phyloP scores from a whole-genome alignment of 2,329 filamentous ascomycete genomes.

The Aspergillus terreus region DNA sequence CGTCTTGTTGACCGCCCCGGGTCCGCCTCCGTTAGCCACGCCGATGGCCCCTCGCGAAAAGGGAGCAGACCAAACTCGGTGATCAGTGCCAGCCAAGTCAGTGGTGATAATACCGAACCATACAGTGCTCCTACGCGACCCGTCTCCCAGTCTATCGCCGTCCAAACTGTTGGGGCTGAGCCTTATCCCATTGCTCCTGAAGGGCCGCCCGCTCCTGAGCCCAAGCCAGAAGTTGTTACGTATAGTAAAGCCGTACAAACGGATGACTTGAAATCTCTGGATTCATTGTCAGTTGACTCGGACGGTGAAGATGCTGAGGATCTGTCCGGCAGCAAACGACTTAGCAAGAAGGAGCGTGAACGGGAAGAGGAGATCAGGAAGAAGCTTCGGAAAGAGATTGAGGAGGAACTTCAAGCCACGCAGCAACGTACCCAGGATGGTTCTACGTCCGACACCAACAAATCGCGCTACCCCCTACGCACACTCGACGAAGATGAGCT shows the following conservation, averaged over 20 bases:
- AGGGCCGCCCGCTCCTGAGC: slow-evolving; percentile 53
- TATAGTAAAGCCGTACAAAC: slow-evolving; percentile 98
- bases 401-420: slow-evolving; percentile 79
- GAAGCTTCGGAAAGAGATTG: slow-evolving; percentile 81
- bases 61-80: slow-evolving; percentile 82
- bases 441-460: slow-evolving; percentile 40
- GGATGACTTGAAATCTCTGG: slow-evolving; percentile 62
- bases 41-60: slow-evolving; percentile 43
- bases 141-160: slow-evolving; percentile 46
- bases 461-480: slow-evolving; percentile 68
- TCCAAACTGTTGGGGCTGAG: slow-evolving; percentile 70
- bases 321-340: slow-evolving; percentile 60
- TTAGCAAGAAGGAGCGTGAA: slow-evolving; percentile 75
- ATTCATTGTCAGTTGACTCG: slow-evolving; percentile 55
- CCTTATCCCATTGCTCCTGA: slow-evolving; percentile 76
- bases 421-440: slow-evolving; percentile 43
- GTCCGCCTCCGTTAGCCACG: slow-evolving; percentile 60
- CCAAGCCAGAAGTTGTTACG: slow-evolving; percentile 72
- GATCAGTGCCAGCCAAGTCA: slow-evolving; percentile 75
- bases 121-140: slow-evolving; percentile 38
- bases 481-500: slow-evolving; percentile 80
- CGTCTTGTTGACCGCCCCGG: slow-evolving; percentile 73
- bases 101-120: slow-evolving; percentile 58
- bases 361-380: slow-evolving; percentile 85
- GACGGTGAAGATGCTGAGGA: slow-evolving; percentile 60